phyloP scores from a whole-genome alignment of 495 filamentous ascomycete species.

The Pseudevernia furfuracea region DNA sequence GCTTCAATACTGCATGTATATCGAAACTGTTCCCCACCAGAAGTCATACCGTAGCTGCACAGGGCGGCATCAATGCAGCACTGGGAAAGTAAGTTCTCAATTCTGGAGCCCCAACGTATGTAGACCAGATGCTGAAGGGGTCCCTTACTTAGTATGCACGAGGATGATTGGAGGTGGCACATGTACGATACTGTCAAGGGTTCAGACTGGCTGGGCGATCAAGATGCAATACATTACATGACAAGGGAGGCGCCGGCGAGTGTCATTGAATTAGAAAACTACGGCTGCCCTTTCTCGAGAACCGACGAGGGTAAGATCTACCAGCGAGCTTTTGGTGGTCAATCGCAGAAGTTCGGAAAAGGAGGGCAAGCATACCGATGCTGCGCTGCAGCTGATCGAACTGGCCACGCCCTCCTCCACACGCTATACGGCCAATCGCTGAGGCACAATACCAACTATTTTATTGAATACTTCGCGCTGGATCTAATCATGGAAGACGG shows the following conservation, averaged over 20 bases:
- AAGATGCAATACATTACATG: slow-evolving; percentile 99
- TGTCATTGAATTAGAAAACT: slow-evolving; percentile 93
- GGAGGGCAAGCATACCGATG: slow-evolving; percentile 96
- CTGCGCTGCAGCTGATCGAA: slow-evolving; percentile 90
- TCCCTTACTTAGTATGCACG: slow-evolving; percentile 51
- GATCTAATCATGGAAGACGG: slow-evolving; percentile 96
- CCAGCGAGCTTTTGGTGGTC: slow-evolving; percentile 95
- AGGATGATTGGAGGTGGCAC: slow-evolving; percentile 98
- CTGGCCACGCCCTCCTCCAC: slow-evolving; percentile 92
- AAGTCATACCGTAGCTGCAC: slow-evolving; percentile 91
- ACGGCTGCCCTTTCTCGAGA: slow-evolving; percentile 95
- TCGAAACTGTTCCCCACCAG: slow-evolving; percentile 96
- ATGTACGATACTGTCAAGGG: slow-evolving; percentile 99
- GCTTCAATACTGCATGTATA: slow-evolving; percentile 97
- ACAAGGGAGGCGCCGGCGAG: slow-evolving; percentile 86
- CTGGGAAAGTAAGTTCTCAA: slow-evolving; percentile 63
- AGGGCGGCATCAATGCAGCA: slow-evolving; percentile 92
- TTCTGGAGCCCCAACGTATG: background rate
- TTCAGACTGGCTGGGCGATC: slow-evolving; percentile 96
- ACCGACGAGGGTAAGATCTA: slow-evolving; percentile 97
- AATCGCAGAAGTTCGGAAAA: slow-evolving; percentile 90
- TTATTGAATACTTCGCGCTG: slow-evolving; percentile 96
- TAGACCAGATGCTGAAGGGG: slow-evolving; percentile 6
- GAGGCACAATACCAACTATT: slow-evolving; percentile 96
- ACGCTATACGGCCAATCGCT: slow-evolving; percentile 97